Percentiles rank a stretch among this genome's conserved stretches.
phyloP scores from a whole-genome alignment of 2,329 filamentous ascomycete species.

The Neurospora crassa region DNA sequence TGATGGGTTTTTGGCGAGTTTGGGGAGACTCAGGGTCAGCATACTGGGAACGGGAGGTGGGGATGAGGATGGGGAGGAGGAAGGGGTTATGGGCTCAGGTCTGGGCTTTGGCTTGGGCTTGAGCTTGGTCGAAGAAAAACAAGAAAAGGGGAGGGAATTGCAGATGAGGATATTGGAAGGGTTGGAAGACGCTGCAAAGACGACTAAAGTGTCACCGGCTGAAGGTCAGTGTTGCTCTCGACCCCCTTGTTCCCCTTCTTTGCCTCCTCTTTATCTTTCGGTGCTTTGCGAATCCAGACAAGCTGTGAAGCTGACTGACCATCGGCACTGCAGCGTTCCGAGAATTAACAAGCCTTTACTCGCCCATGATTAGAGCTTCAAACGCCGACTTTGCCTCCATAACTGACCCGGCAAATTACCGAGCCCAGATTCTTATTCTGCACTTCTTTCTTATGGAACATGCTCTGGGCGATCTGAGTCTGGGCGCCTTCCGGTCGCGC shows the following conservation, averaged over 20 bases:
- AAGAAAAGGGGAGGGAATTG: conserved; percentile 1
- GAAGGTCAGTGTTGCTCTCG: conserved; percentile 18
- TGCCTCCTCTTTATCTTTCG: not conserved
- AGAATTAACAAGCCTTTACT: not conserved
- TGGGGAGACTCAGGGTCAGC: not conserved
- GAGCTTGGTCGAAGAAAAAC: conserved; percentile 2
- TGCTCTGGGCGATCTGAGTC: conserved; percentile 12
- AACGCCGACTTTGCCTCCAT: conserved; percentile 25
- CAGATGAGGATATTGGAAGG: conserved; percentile 16
- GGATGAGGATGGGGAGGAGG: too few relatives aligned
- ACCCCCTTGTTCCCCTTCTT: not conserved
- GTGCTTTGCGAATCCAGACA: not conserved
- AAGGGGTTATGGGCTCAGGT: too few relatives aligned
- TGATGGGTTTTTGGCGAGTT: conserved; percentile 17
- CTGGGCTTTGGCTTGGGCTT: not conserved
- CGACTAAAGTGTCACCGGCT: conserved; percentile 18
- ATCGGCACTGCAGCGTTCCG: not conserved
- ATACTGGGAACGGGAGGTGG: too few relatives aligned
- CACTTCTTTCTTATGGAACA: conserved; percentile 26
- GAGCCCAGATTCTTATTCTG: conserved; percentile 26
- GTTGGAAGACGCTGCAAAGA: conserved; percentile 20
- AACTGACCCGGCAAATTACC: conserved; percentile 21
- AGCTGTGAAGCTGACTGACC: not conserved
- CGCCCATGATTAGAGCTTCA: conserved; percentile 18
- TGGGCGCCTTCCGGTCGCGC: conserved; percentile 5